Base-by-base conservation (phyloP, 495 filamentous ascomycete species). In the Aspergillus panamensis region DNA sequence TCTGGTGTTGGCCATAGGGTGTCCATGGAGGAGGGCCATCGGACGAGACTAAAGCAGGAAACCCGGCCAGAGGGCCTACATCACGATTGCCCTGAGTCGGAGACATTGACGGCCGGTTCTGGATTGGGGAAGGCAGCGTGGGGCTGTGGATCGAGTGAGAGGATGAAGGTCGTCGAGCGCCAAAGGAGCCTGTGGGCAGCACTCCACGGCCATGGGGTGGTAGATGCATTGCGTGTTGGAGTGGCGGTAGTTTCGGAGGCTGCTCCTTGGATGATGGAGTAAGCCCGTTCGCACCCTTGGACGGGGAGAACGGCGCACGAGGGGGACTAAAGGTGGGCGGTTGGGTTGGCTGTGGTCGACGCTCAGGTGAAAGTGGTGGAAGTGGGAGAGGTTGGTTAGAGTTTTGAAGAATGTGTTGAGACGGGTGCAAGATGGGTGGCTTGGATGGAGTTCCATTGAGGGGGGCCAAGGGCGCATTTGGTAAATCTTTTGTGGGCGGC, bases 51-150 rank as follows among this genome's bases (percentile, higher is more conserved):
- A 63, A 52, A 10, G 63, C 61, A n/a, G 74, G 74, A 44, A 79
- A 73, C 8, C 77, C 77, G 16, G 73, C 77, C 8, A 79, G 65
- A 53, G 73, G 77, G 6, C 77, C 75, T 40, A 79, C 77, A 19
- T 79, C 75, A 25, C 54, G 73, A 58, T 74, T 76, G 10, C 73
- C 75, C 55, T 82, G 79, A 6, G 75, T 78, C 9, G 78, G 80
- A 13, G 79, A 81, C 72, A 81, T 76, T 1, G 78, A 75, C 1
- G 76, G 73, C 32, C 69, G 72, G 40, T 76, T 79, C 30, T 79
- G 74, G 35, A 77, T 69, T 8, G 76, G 72, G 29, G 74, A 76
- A 8, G 65, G 61, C 12, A 73, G 51, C n/a, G 56, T 69, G 37
- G 70, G 71, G 30, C 69, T 71, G 37, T 72, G 68, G 3, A 68